A percentile compares a stretch with the other conserved stretches of the same genome.
Evolutionary conservation across 164 flowering plant genomes (phyloP).

Genomic region (Brasenia schreberi): DNA sequence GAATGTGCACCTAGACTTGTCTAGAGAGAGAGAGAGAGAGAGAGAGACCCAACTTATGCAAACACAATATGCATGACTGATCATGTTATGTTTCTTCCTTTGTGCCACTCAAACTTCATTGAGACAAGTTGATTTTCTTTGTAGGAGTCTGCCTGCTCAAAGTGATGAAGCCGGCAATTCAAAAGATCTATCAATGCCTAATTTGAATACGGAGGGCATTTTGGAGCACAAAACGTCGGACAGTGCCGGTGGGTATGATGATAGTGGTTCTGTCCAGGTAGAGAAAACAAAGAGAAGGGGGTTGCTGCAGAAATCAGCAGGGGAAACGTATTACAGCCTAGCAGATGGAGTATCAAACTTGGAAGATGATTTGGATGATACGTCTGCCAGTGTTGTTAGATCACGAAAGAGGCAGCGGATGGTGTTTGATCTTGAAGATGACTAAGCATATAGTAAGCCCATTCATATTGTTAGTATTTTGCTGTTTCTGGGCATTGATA

Average conservation of each 20-base stretch:
- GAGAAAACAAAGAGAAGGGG: neutral
- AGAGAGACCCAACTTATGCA: neutral
- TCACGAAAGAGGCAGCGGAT: conserved; percentile 46
- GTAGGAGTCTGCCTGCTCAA: conserved; percentile 15
- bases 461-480: too few relatives aligned
- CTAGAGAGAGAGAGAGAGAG: neutral
- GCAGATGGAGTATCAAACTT: conserved; percentile 29
- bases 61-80: neutral
- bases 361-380: conserved; percentile 21
- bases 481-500: too few relatives aligned
- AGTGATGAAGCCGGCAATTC: conserved; percentile 6
- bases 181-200: neutral
- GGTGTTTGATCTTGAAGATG: conserved; percentile 59
- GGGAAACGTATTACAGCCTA: conserved; percentile 1
- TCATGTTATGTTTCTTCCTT: too few relatives aligned
- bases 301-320: neutral
- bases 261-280: neutral
- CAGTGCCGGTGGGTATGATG: neutral
- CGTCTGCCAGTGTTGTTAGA: conserved; percentile 7
- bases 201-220: neutral
- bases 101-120: too few relatives aligned
- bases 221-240: neutral
- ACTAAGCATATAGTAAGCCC: conserved; percentile 3
- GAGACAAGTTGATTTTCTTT: neutral
- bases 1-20: neutral